Base-by-base conservation (phyloP, 1,139 yeast species). In the Blastobotrys niveus region DNA sequence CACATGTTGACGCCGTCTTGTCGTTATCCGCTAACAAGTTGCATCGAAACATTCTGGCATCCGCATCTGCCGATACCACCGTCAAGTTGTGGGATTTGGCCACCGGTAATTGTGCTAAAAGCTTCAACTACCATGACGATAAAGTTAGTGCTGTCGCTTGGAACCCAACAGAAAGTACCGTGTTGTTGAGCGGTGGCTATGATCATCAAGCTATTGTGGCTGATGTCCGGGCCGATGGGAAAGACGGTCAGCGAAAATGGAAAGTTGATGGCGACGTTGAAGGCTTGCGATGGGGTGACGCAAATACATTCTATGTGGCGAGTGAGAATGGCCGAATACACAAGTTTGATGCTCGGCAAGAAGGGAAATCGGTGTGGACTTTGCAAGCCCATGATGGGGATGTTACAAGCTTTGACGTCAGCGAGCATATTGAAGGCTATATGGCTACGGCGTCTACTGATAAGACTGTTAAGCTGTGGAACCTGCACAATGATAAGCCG, bases 321-420 rank as follows among this genome's bases (percentile, higher is more conserved):
- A 88, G 96, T 31, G 98, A 91, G 63, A 74, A 78, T 52, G 99
- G 99, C 62, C 82, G 82, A 58, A 78, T 91, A 29, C 86, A 86
- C 67, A 83, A 93, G 52, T 89, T 84, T 58, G 98, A 91, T 65
- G 82, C 86, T 38, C 79, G 96, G 63, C 63, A 66, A 39, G 76
- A 72, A 41, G 73, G 72, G 37, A 72, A 75, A 43, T 88, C 96
- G 21, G 60, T 91, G 32, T 91, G 99, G 99, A 86, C 95, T 5
- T 73, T 91, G 58, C 96, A 93, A 67, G 98, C 98, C 2, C 98
- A 91, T 63, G 97, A 91, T 66, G 79, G 94, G 3, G 96, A 95
- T 48, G 82, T 91, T 49, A 82, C 96, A 9, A 74, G 93, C 2
- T 74, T 93, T 56, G 83, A 82, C 56, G 74, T 82, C 38, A 88